phyloP scores from a whole-genome alignment of 2,329 filamentous ascomycete genomes.

The Neocucurbitaria cava region DNA sequence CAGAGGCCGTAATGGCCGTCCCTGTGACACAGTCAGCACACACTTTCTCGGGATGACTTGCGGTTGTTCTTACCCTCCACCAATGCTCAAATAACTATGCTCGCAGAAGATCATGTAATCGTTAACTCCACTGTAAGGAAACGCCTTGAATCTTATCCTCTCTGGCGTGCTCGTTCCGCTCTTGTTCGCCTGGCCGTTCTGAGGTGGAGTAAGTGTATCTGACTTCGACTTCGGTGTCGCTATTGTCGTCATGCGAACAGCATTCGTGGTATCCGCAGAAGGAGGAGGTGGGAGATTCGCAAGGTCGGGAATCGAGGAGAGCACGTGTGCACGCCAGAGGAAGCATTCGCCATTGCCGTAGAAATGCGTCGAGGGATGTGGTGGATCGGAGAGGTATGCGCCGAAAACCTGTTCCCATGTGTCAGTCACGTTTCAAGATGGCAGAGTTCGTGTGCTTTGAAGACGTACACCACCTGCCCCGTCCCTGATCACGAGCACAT shows the following conservation, averaged over 20 bases:
- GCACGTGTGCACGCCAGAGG: slow-evolving; percentile 77
- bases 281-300: slow-evolving; percentile 73
- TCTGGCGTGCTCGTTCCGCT: slow-evolving; percentile 68
- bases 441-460: not conserved
- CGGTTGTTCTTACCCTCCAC: slow-evolving; percentile 69
- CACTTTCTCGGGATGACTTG: not conserved
- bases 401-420: slow-evolving; percentile 71
- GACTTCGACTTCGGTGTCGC: slow-evolving; percentile 26
- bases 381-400: slow-evolving; percentile 89
- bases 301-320: slow-evolving; percentile 61
- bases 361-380: slow-evolving; percentile 81
- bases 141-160: slow-evolving; percentile 92
- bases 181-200: slow-evolving; percentile 17
- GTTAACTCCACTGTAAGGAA: slow-evolving; percentile 93
- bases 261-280: slow-evolving; percentile 68
- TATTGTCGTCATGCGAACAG: slow-evolving; percentile 68
- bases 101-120: slow-evolving; percentile 98
- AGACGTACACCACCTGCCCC: slow-evolving; percentile 72
- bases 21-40: slow-evolving; percentile 30
- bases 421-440: slow-evolving; percentile 8
- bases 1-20: slow-evolving; percentile 93
- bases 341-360: slow-evolving; percentile 98
- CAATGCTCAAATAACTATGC: slow-evolving; percentile 80
- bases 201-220: slow-evolving; percentile 37
- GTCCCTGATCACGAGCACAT: slow-evolving; percentile 87